Base-by-base conservation (phyloP, 805 yeast species). In the Candida boleticola region DNA sequence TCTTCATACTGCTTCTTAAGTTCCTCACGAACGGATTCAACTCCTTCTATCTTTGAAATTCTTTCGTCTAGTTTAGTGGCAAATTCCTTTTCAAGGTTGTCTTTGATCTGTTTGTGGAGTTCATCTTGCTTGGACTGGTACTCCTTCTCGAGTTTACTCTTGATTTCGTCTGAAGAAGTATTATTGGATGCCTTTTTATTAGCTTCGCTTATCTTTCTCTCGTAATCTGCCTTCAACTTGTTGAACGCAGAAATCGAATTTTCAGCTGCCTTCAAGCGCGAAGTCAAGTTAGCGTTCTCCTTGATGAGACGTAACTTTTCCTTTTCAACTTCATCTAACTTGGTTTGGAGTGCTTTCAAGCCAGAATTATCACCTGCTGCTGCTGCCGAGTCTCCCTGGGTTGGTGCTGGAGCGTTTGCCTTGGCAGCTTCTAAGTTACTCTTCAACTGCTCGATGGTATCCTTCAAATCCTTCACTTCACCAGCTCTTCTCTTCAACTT, bases 11-110 rank as follows among this genome's bases (percentile, higher is more conserved):
- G 43, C 36, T 44, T 40, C 34, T 25, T 27, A 29, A 44, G 43
- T 30, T 39, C 46, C n/a, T 40, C 47, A 20, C 39, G 45, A 4
- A 41, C 29, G 22, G 27, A 23, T 18, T 36, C 45, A 16, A 7
- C 14, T 17, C 29, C 33, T n/a, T 22, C 40, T n/a, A 20, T 16
- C 42, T 23, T 17, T n/a, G 38, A 23, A 5, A 23, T 30, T 13
- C 11, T 14, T 32, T 18, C 23, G 4, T 20, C 17, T 16, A 27
- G n/a, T 17, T 18, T 27, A 26, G 33, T 19, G 30, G 22, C 22
- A 37, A 58, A 53, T 27, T 63, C 70, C 32, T 55, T 58, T 42
- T 72, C 71, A 52, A 77, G 61, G 40, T 68, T 47, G 21, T 49
- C 46, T 32, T 54, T 41, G 14, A 54, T 39, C 7, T 50, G 37